Percentiles rank a stretch among this genome's conserved stretches.
Evolutionary conservation across 2,329 filamentous ascomycete species (phyloP).

Genomic region (Xylaria polymorpha): DNA sequence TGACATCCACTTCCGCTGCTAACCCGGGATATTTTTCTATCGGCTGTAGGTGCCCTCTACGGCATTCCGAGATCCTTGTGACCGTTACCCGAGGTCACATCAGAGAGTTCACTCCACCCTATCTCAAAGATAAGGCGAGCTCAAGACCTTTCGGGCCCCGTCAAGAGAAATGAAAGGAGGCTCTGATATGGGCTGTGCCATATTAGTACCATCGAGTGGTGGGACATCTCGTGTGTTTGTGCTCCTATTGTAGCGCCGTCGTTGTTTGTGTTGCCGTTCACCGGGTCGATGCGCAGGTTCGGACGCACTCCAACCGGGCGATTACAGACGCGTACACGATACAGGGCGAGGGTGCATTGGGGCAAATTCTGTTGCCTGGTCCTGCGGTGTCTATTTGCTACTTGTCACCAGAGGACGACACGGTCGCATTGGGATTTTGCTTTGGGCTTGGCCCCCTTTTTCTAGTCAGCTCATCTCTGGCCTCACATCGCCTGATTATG

Average conservation of each 20-base stretch:
- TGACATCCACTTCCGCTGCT: neutral
- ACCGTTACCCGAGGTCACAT: slow-evolving; percentile 19
- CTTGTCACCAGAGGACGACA: slow-evolving; percentile 19
- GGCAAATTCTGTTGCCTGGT: slow-evolving; percentile 24
- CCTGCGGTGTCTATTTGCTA: slow-evolving; percentile 14
- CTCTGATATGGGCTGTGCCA: slow-evolving; percentile 2
- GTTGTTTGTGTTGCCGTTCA: slow-evolving; percentile 11
- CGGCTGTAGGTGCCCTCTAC: slow-evolving; percentile 1
- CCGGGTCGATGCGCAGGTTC: slow-evolving; percentile 25
- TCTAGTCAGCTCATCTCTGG: slow-evolving; percentile 39
- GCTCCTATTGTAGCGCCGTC: neutral
- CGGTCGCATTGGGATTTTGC: slow-evolving; percentile 28
- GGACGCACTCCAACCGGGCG: slow-evolving; percentile 25
- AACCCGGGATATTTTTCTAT: neutral
- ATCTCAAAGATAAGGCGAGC: slow-evolving; percentile 16
- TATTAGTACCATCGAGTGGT: neutral
- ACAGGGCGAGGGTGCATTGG: slow-evolving; percentile 32
- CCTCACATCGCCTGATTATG: slow-evolving; percentile 38
- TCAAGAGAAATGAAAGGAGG: slow-evolving; percentile 3
- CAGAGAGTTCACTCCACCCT: slow-evolving; percentile 6
- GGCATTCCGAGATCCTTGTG: slow-evolving; percentile 4
- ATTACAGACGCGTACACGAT: slow-evolving; percentile 33
- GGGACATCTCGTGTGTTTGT: slow-evolving; percentile 12
- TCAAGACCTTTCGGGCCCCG: neutral
- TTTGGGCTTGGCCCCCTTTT: slow-evolving; percentile 22